Base-by-base conservation (phyloP, 163 green algal genomes). In the Scenedesmus sp. region DNA sequence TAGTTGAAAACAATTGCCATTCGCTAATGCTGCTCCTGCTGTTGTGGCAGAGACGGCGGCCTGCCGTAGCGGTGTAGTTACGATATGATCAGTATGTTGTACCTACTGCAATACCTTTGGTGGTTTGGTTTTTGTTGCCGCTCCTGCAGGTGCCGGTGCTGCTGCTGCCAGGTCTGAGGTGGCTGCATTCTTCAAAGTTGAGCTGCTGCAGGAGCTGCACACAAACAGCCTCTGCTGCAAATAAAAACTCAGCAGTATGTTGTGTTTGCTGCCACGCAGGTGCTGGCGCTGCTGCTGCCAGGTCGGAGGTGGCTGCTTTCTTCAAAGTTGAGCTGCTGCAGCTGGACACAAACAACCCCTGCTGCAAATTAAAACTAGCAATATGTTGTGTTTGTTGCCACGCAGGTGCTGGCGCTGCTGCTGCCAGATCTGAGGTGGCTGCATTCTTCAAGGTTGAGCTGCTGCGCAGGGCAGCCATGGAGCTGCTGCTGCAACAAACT, bases 401-500 rank as follows among this genome's bases (percentile, higher is more conserved):
- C 18, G 10, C 87, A 91, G 87, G 87, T 86, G 87, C 87, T 86
- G 87, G 87, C 34, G 87, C 87, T 85, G 57, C 87, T 77, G 87
- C 87, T 77, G 87, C 87, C 46, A 12, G 55, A 16, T 10, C 70
- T 12, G 87, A 91, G 70, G 87, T 77, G 8, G 87, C 87, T 73
- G 87, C 52, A 0, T 91, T 86, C 73, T 91, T 91, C 87, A 52
- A 16, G n/a, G 7, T 86, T 18, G 87, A 91, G 46, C 70, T 91
- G 52, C n/a, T 91, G 56, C 87, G 87, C 9, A 13, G 87, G 4
- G 46, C 74, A 8, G 56, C 10, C 3, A 85, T 91, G 70, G 87
- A 91, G 64, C 46, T 91, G 18, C 55, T 91, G 54, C 34, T 91
- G 87, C 87, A 64, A 64, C 59, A 64, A 46, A 46, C 34, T 46